These are phyloP conservation scores for Oxytropis ochrocephala DNA, from an alignment of 306 rosid genomes.

Conservation along the genomic window DNA sequence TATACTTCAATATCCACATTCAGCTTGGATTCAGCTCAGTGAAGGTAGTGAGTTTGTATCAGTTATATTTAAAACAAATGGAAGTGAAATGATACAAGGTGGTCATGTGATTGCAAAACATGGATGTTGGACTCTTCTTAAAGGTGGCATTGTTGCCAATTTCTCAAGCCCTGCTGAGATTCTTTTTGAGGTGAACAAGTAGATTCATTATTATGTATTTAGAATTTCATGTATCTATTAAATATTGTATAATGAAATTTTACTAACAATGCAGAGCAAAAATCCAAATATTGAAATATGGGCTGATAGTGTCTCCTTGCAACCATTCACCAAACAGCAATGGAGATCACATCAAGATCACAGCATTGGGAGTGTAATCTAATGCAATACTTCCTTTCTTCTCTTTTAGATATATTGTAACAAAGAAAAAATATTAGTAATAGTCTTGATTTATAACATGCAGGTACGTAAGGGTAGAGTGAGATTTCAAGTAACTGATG, in stretches of 20 bases:
- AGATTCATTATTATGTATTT: background rate
- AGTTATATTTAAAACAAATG: slow-evolving; percentile 36
- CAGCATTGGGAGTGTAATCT: slow-evolving; percentile 46
- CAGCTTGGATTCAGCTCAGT: slow-evolving; percentile 71
- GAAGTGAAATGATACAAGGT: slow-evolving; percentile 28
- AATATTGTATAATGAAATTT: background rate
- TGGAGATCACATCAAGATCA: slow-evolving; percentile 66
- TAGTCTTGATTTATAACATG: background rate
- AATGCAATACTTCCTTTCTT: background rate
- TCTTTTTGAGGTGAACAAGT: slow-evolving; percentile 45
- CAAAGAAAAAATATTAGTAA: background rate
- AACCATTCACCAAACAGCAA: slow-evolving; percentile 56
- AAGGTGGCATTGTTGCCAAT: slow-evolving; percentile 67
- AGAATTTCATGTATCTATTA: background rate
- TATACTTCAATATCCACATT: background rate
- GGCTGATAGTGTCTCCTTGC: slow-evolving; percentile 59
- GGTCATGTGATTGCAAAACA: slow-evolving; percentile 45
- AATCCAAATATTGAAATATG: slow-evolving; percentile 45
- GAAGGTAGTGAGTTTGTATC: slow-evolving; percentile 53
- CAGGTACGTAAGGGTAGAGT: slow-evolving; percentile 56
- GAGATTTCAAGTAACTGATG: slow-evolving; percentile 36
- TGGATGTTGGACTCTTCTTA: slow-evolving; percentile 68
- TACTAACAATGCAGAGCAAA: slow-evolving; percentile 30
- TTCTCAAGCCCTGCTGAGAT: slow-evolving; percentile 45
- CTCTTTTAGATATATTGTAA: background rate